A percentile compares a stretch with the other conserved stretches of the same genome.
These are phyloP conservation scores for Podaxis sp. DNA, from an alignment of 768 basidiomycete species.

Conservation along the genomic window DNA sequence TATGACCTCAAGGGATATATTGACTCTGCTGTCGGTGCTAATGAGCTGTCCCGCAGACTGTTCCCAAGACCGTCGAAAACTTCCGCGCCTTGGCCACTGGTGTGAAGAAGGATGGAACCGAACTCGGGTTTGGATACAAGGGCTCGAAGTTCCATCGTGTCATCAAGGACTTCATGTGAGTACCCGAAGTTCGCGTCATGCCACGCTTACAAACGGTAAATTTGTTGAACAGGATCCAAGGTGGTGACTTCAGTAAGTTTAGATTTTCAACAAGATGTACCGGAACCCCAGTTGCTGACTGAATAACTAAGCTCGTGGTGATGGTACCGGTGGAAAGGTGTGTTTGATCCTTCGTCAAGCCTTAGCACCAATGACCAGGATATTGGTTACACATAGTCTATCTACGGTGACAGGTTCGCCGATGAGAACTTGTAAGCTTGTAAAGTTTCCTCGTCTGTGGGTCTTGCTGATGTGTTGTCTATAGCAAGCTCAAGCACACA, in stretches of 20 bases:
- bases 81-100: slow-evolving; percentile 93
- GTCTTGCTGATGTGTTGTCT: slow-evolving; percentile 9
- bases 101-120: slow-evolving; percentile 71
- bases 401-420: slow-evolving; percentile 86
- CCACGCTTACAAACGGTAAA: background rate
- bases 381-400: slow-evolving; percentile 49
- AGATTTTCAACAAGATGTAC: background rate
- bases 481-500: slow-evolving; percentile 93
- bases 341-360: slow-evolving; percentile 10
- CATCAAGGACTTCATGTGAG: slow-evolving; percentile 90
- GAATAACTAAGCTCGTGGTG: slow-evolving; percentile 59
- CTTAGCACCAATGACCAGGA: background rate
- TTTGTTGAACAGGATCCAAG: slow-evolving; percentile 72
- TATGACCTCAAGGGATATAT: slow-evolving; percentile 30
- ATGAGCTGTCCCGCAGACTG: slow-evolving; percentile 53
- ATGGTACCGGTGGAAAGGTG: slow-evolving; percentile 91
- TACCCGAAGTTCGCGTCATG: background rate
- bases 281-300: background rate
- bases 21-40: background rate
- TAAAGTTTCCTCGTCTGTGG: background rate
- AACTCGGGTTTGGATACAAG: slow-evolving; percentile 88
- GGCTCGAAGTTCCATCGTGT: slow-evolving; percentile 96
- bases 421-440: slow-evolving; percentile 91
- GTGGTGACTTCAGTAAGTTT: slow-evolving; percentile 92
- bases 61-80: slow-evolving; percentile 96